Evolutionary conservation across 2,329 filamentous ascomycete species (phyloP).

Genomic region (Beauveria scarabaeidicola): DNA sequence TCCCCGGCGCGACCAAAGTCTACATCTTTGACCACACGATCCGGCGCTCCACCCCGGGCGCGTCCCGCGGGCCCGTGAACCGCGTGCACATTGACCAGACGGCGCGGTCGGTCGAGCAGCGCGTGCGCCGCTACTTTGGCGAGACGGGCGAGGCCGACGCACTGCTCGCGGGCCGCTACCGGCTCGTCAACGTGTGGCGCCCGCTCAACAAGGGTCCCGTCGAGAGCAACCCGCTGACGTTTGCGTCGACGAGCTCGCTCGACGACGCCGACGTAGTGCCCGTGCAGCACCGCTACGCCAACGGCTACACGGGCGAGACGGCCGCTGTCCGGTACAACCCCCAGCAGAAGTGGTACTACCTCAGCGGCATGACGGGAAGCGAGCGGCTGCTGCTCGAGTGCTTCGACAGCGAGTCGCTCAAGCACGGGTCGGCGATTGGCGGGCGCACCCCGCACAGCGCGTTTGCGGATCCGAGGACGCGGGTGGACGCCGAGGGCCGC

Average conservation of each 20-base stretch:
- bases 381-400: conserved; percentile 73
- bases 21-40: conserved; percentile 85
- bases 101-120: conserved; percentile 50
- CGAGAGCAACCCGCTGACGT: conserved; percentile 58
- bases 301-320: conserved; percentile 62
- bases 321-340: conserved; percentile 56
- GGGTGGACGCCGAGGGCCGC: conserved; percentile 58
- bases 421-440: conserved; percentile 40
- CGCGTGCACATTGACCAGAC: conserved; percentile 82
- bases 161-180: conserved; percentile 60
- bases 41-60: conserved; percentile 52
- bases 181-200: conserved; percentile 85
- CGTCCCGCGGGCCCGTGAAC: conserved; percentile 60
- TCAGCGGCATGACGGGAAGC: conserved; percentile 65
- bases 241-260: conserved; percentile 57
- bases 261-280: conserved; percentile 56
- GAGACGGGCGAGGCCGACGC: conserved; percentile 53
- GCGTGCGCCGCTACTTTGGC: conserved; percentile 57
- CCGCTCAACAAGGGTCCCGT: conserved; percentile 52
- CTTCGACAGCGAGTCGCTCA: conserved; percentile 57
- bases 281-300: conserved; percentile 62
- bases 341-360: conserved; percentile 67
- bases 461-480: conserved; percentile 67
- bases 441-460: conserved; percentile 64
- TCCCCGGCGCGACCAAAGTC: conserved; percentile 59